Base-by-base conservation (phyloP, 1,139 yeast species). In the Blastobotrys capitulatus region DNA sequence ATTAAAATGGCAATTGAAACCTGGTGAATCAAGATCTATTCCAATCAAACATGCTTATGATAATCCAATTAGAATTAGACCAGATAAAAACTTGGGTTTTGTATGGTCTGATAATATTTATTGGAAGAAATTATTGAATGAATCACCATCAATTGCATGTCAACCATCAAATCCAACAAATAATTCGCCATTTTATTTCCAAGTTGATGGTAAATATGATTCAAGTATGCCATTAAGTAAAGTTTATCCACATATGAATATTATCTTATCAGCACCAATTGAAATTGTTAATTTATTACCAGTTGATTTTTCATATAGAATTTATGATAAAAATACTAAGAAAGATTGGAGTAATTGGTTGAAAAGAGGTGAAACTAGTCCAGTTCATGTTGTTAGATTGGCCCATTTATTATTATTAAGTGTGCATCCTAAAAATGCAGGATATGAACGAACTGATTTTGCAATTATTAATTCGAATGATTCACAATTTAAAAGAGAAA, bases 261-360 rank as follows among this genome's bases (percentile, higher is more conserved):
- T 92, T 38, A 77, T 83, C 1, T 70, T 94, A 20, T 82, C 95
- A 0, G 90, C 98, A 0, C 97, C 98, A 0, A 69, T 94, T 37
- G 88, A 86, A 58, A 75, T 94, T 54, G 90, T 86, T 58, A 94
- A 94, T 59, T 70, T 88, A 51, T 67, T 94, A 46, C 98, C 99
- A 0, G 86, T 78, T 62, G 96, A 88, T 58, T 70, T 90, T 47
- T 74, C 78, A 20, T 89, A 85, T 66, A 73, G 87, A 50, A 73
- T 94, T 19, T 87, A 85, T 63, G 95, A 88, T 62, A 86, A 87
- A 60, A 80, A 79, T 20, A 73, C 82, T n/a, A 79, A 78, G 51
- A 76, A 77, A 54, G 94, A 83, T 53, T 83, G 92, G 84, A 76
- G 74, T 52, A 84, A 83, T 20, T 62, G 66, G 13, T 69, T 92